A percentile compares a stretch with the other conserved stretches of the same genome.
These are phyloP conservation scores for Chlorella sp. DNA, from an alignment of 139 green algal species.

Conservation along the genomic window DNA sequence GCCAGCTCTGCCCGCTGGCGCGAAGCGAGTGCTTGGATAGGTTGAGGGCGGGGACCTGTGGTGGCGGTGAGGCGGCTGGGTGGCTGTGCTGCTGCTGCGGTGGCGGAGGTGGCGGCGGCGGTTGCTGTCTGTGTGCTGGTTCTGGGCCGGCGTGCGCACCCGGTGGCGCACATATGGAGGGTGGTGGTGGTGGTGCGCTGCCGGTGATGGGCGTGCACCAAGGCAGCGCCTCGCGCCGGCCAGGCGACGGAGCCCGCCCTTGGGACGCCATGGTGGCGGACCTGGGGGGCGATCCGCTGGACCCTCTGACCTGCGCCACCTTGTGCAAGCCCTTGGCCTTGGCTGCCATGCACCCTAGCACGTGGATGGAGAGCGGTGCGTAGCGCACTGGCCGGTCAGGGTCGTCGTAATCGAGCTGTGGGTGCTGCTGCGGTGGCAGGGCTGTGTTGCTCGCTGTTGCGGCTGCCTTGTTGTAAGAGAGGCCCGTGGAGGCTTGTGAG, in stretches of 20 bases:
- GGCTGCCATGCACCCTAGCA: background rate
- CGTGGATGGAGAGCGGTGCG: background rate
- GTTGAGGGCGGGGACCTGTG: no score
- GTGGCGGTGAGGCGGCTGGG: no score
- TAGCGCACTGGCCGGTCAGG: background rate
- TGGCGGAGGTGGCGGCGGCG: no score
- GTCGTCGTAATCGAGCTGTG: background rate
- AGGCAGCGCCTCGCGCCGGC: no score
- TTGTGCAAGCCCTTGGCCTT: background rate
- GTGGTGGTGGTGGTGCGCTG: background rate
- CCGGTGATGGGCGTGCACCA: background rate
- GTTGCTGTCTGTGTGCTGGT: no score
- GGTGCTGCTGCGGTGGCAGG: background rate
- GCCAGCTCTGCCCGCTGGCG: no score
- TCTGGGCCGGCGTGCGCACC: no score
- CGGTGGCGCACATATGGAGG: no score
- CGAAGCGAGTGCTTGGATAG: no score
- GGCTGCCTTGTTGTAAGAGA: background rate
- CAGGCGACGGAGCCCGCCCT: no score
- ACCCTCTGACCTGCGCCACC: background rate
- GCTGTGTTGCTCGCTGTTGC: background rate
- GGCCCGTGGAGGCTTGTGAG: background rate
- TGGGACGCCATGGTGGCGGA: no score
- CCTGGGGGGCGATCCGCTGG: background rate
- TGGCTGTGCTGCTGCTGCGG: no score